Percentiles rank a stretch among this genome's conserved stretches.
phyloP scores from a whole-genome alignment of 371 early-diverging fungal genomes.

The Coemansia sp. region DNA sequence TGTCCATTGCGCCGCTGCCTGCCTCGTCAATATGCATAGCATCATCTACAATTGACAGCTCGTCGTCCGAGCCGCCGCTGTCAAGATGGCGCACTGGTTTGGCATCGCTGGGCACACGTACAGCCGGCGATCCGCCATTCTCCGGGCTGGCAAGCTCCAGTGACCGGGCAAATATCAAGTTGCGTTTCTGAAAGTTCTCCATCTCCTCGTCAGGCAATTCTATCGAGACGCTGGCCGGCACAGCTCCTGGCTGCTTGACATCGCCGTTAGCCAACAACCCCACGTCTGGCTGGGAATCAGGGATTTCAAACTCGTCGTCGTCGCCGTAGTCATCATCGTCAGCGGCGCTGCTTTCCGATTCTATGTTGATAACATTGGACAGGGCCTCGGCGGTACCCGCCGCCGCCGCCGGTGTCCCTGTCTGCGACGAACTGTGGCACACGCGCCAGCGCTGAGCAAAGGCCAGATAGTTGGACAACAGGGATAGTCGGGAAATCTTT shows the following conservation, averaged over 20 bases:
- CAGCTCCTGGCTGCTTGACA: not conserved
- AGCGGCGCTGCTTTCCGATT: conserved; percentile 1
- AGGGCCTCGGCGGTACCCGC: not conserved
- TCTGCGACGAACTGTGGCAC: conserved; percentile 1
- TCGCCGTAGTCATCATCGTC: not conserved
- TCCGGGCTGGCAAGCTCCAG: conserved; percentile 5
- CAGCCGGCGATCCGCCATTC: not conserved
- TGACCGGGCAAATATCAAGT: conserved; percentile 11
- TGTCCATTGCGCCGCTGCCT: not conserved
- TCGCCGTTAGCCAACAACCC: not conserved
- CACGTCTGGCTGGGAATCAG: not conserved
- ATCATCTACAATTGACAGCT: not conserved
- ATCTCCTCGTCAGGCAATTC: too few relatives aligned
- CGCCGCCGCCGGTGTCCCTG: not conserved
- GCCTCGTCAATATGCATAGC: not conserved
- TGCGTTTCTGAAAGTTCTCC: not conserved
- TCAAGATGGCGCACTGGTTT: not conserved
- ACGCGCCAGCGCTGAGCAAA: conserved; percentile 35
- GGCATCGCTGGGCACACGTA: not conserved
- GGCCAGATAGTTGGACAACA: conserved; percentile 28
- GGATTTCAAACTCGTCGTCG: conserved; percentile 3
- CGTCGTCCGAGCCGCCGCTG: conserved; percentile 8
- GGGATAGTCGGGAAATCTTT: conserved; percentile 16
- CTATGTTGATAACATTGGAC: not conserved
- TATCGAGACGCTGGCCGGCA: not conserved